Evolutionary conservation across 2,329 filamentous ascomycete species (phyloP), one percentile per base, ranked within the genome.

Genomic region (Neofusicoccum parvum): DNA sequence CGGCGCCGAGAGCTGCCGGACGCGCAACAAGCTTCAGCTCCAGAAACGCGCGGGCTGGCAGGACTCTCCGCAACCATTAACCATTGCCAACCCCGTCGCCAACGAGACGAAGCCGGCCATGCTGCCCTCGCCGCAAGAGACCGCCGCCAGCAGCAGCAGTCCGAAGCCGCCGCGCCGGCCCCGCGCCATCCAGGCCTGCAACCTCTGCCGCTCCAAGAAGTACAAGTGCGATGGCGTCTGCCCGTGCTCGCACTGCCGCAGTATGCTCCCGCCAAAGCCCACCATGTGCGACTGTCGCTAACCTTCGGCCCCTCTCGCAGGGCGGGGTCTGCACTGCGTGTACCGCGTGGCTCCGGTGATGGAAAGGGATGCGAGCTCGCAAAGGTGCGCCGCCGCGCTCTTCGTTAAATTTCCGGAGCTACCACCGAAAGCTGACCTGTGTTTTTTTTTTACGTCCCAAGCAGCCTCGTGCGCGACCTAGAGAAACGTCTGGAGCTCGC

Each of bases 171-270:
- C 64, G 36, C 60, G 59, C 64, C 71, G 75, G 56, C 77, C 78
- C n/a, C 78, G 80, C n/a, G 79, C 81, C 17, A 77, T 79, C 10
- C 78, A 79, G 65, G 81, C 81, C 2, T 83, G 81, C 69, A 80
- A 82, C 67, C 72, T 79, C 36, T 83, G 81, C 70, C 74, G 81
- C 60, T 67, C 74, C 53, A 82, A 83, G 72, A 83, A 83, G 72
- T 82, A 83, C 71, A 81, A 81, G 68, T 83, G 81, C 69, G 80
- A 82, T 68, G 81, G 82, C 68, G 71, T 72, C 34, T 79, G 76
- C 66, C 80, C 80, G 32, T 82, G 80, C 69, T 74, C 74, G 10
- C 79, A 81, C 65, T 82, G 80, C 70, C 78, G 75, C 68, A 80
- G 80, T 81, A 70, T 67, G 77, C 11, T 32, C 46, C 36, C 14